Conservation (phyloP, 805 yeast species). For the Myxozyma lipomycoides region DNA sequence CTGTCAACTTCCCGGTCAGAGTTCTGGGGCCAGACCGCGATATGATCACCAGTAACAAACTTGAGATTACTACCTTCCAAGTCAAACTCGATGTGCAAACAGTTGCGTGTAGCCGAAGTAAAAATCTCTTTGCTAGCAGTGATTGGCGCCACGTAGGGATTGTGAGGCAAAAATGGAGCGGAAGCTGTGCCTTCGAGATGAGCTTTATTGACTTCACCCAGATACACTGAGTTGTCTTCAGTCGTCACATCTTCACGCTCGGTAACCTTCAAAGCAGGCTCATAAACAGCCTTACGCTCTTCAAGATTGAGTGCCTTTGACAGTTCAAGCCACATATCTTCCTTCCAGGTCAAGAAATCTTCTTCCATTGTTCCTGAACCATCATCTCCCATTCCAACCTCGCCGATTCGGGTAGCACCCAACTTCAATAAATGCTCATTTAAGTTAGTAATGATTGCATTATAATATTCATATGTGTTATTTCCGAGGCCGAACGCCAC, state of each 20-base stretch:
- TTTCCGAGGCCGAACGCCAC: constrained; percentile 91
- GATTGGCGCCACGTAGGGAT: constrained; percentile 79
- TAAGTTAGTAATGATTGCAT: constrained; percentile 65
- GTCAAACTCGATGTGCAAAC: constrained; percentile 89
- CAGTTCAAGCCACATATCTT: constrained; percentile 60
- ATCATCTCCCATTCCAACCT: constrained; percentile 90
- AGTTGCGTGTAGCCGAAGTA: constrained; percentile 56
- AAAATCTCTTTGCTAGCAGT: constrained; percentile 64
- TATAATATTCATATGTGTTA: constrained; percentile 88
- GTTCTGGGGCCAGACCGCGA: constrained; percentile 93
- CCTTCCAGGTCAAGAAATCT: constrained; percentile 93
- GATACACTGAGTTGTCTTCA: constrained; percentile 48
- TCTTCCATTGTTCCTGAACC: constrained; percentile 94
- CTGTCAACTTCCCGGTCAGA: constrained; percentile 67
- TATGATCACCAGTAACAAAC: constrained; percentile 93
- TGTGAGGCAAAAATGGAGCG: constrained; percentile 68
- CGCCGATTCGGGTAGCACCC: constrained; percentile 71
- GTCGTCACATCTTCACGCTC: constrained; percentile 33
- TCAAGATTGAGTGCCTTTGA: constrained; percentile 61
- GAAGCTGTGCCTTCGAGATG: constrained; percentile 43
- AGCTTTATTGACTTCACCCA: constrained; percentile 77
- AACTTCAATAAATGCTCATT: constrained; percentile 51
- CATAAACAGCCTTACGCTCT: constrained; percentile 76
- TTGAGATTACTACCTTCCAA: constrained; percentile 66
- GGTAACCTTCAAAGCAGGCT: constrained; percentile 52